phyloP scores from a whole-genome alignment of 495 filamentous ascomycete species.

The Amphirosellinia nigrospora region DNA sequence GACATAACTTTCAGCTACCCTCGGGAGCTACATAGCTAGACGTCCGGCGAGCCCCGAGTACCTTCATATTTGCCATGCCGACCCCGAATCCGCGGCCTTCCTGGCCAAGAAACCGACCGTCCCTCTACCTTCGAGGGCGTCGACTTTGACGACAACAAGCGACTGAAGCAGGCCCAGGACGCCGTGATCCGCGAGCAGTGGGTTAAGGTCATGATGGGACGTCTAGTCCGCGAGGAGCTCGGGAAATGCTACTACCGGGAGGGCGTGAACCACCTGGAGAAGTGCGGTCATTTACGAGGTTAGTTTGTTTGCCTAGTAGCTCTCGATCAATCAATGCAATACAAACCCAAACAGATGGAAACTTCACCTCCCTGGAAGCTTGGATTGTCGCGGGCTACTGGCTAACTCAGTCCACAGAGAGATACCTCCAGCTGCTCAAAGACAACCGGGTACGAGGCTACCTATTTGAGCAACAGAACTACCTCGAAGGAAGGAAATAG shows the following conservation, averaged over 20 bases:
- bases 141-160: conserved; percentile 90
- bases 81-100: conserved; percentile 91
- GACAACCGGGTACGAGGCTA: conserved; percentile 87
- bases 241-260: conserved; percentile 94
- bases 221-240: conserved; percentile 90
- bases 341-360: neutral
- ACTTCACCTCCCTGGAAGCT: neutral
- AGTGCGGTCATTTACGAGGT: conserved; percentile 93
- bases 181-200: conserved; percentile 95
- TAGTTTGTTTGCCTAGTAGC: conserved; percentile 42
- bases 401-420: conserved; percentile 63
- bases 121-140: conserved; percentile 92
- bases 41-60: neutral
- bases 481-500: conserved; percentile 59
- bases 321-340: neutral
- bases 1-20: neutral
- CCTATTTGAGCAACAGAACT: conserved; percentile 91
- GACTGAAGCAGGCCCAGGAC: conserved; percentile 92
- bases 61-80: conserved; percentile 59
- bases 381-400: neutral
- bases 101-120: conserved; percentile 94
- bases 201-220: conserved; percentile 96
- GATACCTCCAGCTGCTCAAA: conserved; percentile 89
- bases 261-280: conserved; percentile 97
- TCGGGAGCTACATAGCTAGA: neutral